These are phyloP conservation scores for Saturnispora dispora DNA, from an alignment of 805 yeast genomes.

Conservation along the genomic window DNA sequence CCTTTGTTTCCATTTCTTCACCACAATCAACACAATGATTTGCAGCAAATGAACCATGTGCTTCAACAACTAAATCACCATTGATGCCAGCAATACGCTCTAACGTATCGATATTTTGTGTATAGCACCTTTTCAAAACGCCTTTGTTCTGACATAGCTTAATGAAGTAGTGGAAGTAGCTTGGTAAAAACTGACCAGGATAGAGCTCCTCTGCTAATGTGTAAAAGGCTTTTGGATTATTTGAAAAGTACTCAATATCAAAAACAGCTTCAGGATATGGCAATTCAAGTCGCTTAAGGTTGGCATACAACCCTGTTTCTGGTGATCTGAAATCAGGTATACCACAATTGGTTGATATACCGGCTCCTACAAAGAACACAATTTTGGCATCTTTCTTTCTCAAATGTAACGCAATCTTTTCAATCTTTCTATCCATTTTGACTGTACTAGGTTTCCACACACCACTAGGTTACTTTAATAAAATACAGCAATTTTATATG, in stretches of 20 bases:
- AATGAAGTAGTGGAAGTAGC: conserved; percentile 71
- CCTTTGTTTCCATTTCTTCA: conserved; percentile 39
- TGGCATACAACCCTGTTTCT: conserved; percentile 78
- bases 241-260: conserved; percentile 71
- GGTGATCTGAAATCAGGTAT: conserved; percentile 95
- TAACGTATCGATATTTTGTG: conserved; percentile 89
- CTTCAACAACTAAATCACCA: conserved; percentile 64
- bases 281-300: conserved; percentile 58
- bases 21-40: conserved; percentile 78
- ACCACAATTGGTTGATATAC: conserved; percentile 87
- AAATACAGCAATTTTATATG: neutral
- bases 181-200: conserved; percentile 83
- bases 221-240: conserved; percentile 78
- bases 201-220: conserved; percentile 74
- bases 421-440: conserved; percentile 19
- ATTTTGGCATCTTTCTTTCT: conserved; percentile 31
- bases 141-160: conserved; percentile 56
- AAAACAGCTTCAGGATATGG: conserved; percentile 96
- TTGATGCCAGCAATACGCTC: conserved; percentile 77
- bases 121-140: conserved; percentile 60
- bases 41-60: conserved; percentile 88
- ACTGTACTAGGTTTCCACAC: too few relatives aligned
- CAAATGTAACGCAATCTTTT: conserved; percentile 18
- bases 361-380: conserved; percentile 81
- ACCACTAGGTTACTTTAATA: too few relatives aligned